Base-by-base conservation (phyloP, 2,329 filamentous ascomycete genomes). In the Trichophaea hybrida region DNA sequence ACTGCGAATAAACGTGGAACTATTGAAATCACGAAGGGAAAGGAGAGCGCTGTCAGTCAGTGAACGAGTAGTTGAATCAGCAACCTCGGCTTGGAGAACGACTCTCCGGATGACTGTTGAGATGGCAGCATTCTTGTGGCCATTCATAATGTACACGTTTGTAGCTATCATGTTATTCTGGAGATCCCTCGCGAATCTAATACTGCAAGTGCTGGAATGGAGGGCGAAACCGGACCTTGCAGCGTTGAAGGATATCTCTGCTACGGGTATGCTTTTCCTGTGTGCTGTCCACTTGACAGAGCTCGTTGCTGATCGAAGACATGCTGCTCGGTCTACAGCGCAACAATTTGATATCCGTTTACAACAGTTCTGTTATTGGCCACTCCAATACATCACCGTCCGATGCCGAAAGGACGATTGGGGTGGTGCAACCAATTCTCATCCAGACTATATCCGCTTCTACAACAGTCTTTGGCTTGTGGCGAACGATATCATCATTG, bases 381-480 rank as follows among this genome's bases (percentile, higher is more conserved):
- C 93, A 1, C 88, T 94, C 73, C 91, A 98, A 71, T 96, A 97
- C 70, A 79, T 91, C 48, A 97, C 89, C 13, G 73, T 98, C 51
- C 84, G 90, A n/a, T 83, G 87, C 69, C 80, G 90, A 43, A 94
- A 94, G 70, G 83, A 84, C 64, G 88, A 94, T 68, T 97, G 93
- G 91, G 87, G 89, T 60, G 97, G 91, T 71, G 86, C 97, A 58
- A 96, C 90, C 0, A 93, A 85, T 52, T 95, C 85, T 68, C 91
- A 98, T 72, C 88, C 91, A 0, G 93, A 98, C 72, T 98, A 98
- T 71, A 98, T 98, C 66, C 85, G 93, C 13, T 98, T 98, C 73
- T 98, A 97, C 75, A 98, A 98, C 72, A 96, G 89, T 69, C 76
- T 98, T 4, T 98, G 93, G 93, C 85, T 98, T 6, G 93, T 98